These are phyloP conservation scores for Aspergillus ochraceoroseus DNA, from an alignment of 2,329 filamentous ascomycete genomes.

Conservation along the genomic window DNA sequence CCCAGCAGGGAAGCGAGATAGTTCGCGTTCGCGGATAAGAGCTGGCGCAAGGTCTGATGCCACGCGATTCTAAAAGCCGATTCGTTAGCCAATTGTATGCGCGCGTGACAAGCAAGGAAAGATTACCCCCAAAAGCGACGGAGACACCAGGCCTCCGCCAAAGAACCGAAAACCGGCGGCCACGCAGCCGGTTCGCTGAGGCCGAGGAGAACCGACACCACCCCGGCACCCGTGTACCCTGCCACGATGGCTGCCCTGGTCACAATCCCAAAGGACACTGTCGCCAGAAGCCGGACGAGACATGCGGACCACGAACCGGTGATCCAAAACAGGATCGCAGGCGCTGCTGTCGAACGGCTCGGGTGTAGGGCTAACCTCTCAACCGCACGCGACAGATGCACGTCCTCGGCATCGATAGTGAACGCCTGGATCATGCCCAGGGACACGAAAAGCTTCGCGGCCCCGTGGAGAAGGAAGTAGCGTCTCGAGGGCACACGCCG, in stretches of 20 bases:
- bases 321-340: neutral
- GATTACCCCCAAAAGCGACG: constrained; percentile 20
- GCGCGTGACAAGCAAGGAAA: neutral
- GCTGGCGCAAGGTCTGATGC: constrained; percentile 22
- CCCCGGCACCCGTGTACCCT: constrained; percentile 11
- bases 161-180: constrained; percentile 17
- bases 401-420: constrained; percentile 14
- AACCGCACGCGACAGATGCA: neutral
- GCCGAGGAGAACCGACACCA: constrained; percentile 8
- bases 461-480: constrained; percentile 11
- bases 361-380: too few relatives aligned
- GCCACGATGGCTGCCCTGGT: constrained; percentile 15
- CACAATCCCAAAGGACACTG: constrained; percentile 18
- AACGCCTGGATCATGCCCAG: constrained; percentile 11
- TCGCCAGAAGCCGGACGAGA: constrained; percentile 10
- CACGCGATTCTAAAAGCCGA: constrained; percentile 12
- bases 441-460: constrained; percentile 4
- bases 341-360: constrained; percentile 3
- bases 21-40: constrained; percentile 15
- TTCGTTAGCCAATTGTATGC: neutral
- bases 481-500: constrained; percentile 4
- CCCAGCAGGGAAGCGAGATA: constrained; percentile 13
- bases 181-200: constrained; percentile 14
- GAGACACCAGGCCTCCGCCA: constrained; percentile 15
- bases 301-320: neutral